Conservation (phyloP, 2,329 filamentous ascomycete genomes). For the Alternaria ventricosa region DNA sequence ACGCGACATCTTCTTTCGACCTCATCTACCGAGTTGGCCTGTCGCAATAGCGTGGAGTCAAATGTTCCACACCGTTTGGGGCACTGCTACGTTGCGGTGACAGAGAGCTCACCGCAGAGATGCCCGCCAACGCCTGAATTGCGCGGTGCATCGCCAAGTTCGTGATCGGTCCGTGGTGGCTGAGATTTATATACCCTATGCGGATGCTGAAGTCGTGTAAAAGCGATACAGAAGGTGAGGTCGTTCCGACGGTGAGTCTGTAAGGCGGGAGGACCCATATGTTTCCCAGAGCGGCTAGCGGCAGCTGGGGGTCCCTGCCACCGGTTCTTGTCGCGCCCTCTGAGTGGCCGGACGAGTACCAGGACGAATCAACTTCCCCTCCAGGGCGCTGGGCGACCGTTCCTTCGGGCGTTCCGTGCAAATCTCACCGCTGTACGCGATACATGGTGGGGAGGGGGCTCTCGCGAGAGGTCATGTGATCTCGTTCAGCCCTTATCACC, state of each 20-base stretch:
- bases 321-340: constrained; percentile 12
- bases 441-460: constrained; percentile 11
- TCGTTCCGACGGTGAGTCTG: constrained; percentile 31
- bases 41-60: background rate
- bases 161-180: constrained; percentile 5
- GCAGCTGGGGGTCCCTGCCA: constrained; percentile 10
- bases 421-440: constrained; percentile 31
- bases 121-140: constrained; percentile 13
- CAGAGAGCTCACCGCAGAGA: constrained; percentile 8
- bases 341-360: constrained; percentile 20
- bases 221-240: constrained; percentile 10
- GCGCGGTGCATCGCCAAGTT: constrained; percentile 13
- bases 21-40: background rate
- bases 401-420: constrained; percentile 21
- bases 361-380: constrained; percentile 20
- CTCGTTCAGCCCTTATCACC: constrained; percentile 7
- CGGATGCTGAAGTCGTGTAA: background rate
- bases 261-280: constrained; percentile 23
- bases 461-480: constrained; percentile 27
- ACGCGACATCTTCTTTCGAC: background rate
- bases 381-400: constrained; percentile 18
- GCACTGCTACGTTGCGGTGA: constrained; percentile 8
- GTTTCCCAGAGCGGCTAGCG: constrained; percentile 20
- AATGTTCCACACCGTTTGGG: constrained; percentile 12
- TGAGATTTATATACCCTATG: background rate